Evolutionary conservation across 352 stramenopile species (phyloP).

Genomic region (Peronospora destructor): DNA sequence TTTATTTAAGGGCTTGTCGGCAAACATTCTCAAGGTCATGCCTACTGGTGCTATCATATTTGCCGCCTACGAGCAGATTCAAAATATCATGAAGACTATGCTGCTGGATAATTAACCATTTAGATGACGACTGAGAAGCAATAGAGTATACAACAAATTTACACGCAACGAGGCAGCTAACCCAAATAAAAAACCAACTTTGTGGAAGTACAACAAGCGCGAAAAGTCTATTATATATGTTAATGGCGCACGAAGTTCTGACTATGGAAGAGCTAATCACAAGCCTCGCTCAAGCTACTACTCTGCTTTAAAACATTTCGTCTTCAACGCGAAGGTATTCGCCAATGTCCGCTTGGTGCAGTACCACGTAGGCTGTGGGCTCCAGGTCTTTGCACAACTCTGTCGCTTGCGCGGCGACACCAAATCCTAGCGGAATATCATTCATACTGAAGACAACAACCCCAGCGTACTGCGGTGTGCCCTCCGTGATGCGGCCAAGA

Average conservation of each 20-base stretch:
- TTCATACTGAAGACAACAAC: constrained; percentile 99
- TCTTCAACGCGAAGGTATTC: constrained; percentile 98
- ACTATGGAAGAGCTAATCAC: constrained; percentile 5
- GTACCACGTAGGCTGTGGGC: constrained; percentile 94
- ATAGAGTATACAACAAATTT: constrained; percentile 24
- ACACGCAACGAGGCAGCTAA: constrained; percentile 9
- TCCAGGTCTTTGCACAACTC: constrained; percentile 94
- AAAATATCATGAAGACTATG: constrained; percentile 41
- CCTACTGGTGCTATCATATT: constrained; percentile 94
- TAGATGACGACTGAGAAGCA: constrained; percentile 13
- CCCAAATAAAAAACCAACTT: constrained; percentile 11
- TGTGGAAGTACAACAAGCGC: constrained; percentile 25
- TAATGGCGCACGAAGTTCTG: constrained; percentile 19
- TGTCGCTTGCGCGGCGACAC: constrained; percentile 93
- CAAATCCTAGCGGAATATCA: constrained; percentile 97
- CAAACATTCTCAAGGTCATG: constrained; percentile 94
- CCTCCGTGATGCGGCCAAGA: constrained; percentile 96
- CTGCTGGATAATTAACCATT: constrained; percentile 27
- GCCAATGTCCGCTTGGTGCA: constrained; percentile 98
- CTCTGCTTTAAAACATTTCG: constrained; percentile 90
- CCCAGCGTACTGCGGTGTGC: constrained; percentile 95
- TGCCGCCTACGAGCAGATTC: constrained; percentile 79
- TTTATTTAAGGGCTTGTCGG: constrained; percentile 94
- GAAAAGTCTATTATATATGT: constrained; percentile 58
- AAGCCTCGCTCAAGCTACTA: neutral